phyloP scores from a whole-genome alignment of 192 early-diverging fungal species.

The Entomortierella chlamydospora region DNA sequence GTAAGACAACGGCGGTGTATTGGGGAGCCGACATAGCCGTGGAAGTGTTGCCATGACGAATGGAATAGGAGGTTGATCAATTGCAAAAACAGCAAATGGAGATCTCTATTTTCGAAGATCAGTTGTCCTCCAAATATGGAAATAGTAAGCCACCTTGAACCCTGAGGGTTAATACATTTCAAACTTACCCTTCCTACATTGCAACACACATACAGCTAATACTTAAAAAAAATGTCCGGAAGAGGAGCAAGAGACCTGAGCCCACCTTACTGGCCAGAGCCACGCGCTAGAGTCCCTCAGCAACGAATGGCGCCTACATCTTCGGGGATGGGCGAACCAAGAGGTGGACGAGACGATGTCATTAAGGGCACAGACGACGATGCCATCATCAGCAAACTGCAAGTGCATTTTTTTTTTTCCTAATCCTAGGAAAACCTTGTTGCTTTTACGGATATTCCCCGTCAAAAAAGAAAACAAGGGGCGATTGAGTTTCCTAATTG shows the following conservation, averaged over 20 bases:
- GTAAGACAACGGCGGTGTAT: background rate
- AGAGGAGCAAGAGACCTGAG: conserved; percentile 12
- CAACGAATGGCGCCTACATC: background rate
- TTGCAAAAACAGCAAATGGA: too few species aligned
- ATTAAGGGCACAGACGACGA: conserved; percentile 93
- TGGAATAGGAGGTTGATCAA: too few species aligned
- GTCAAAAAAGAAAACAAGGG: too few species aligned
- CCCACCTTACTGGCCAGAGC: conserved; percentile 32
- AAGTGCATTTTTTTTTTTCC: conserved; percentile 28
- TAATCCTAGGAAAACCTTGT: too few species aligned
- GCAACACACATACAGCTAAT: background rate
- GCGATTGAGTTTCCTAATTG: background rate
- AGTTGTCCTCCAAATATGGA: too few species aligned
- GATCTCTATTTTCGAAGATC: too few species aligned
- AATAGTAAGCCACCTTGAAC: too few species aligned
- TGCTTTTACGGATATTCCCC: too few species aligned
- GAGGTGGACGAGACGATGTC: conserved; percentile 67
- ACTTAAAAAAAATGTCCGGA: conserved; percentile 13
- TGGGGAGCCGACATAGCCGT: too few species aligned
- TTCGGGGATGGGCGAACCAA: background rate
- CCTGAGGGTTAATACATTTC: too few species aligned
- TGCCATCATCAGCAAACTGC: conserved; percentile 86
- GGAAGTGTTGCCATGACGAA: too few species aligned
- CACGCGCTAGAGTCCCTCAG: conserved; percentile 1
- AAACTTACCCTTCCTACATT: too few species aligned